Evolutionary conservation across 768 basidiomycete genomes (phyloP).

Genomic region (Lyophyllum shimeji): DNA sequence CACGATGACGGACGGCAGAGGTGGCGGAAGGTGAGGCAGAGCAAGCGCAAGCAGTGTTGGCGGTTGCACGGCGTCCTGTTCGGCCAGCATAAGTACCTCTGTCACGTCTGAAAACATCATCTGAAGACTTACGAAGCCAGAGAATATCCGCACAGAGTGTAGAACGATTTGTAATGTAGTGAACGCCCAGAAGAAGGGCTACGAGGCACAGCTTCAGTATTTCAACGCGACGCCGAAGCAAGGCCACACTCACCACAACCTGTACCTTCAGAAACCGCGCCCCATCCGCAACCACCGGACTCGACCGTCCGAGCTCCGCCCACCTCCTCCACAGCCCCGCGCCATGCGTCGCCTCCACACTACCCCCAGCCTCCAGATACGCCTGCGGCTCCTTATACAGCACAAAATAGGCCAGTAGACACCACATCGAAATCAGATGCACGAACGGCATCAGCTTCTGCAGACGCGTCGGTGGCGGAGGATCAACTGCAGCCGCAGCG

Average conservation of each 20-base stretch:
- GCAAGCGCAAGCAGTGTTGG: slow-evolving; percentile 59
- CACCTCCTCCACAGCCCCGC: slow-evolving; percentile 55
- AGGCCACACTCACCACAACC: slow-evolving; percentile 47
- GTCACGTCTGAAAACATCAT: neutral
- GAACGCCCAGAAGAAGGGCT: slow-evolving; percentile 88
- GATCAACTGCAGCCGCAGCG: slow-evolving; percentile 15
- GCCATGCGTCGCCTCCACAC: slow-evolving; percentile 19
- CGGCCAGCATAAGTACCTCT: neutral
- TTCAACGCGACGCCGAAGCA: neutral
- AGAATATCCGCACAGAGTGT: slow-evolving; percentile 72
- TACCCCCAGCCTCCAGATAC: slow-evolving; percentile 37
- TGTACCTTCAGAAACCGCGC: slow-evolving; percentile 43
- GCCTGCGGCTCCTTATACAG: slow-evolving; percentile 60
- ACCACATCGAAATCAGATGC: slow-evolving; percentile 66
- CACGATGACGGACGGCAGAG: slow-evolving; percentile 59
- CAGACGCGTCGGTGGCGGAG: slow-evolving; percentile 37
- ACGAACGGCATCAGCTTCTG: slow-evolving; percentile 67
- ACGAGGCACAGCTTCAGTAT: neutral
- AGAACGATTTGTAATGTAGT: slow-evolving; percentile 68
- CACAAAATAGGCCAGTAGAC: slow-evolving; percentile 65
- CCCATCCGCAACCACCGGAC: slow-evolving; percentile 30
- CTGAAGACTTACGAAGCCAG: slow-evolving; percentile 55
- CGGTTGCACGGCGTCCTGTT: slow-evolving; percentile 57
- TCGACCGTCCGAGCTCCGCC: slow-evolving; percentile 51
- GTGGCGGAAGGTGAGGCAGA: slow-evolving; percentile 66